These are phyloP conservation scores for Dothistroma septosporum DNA, from an alignment of 2,329 filamentous ascomycete species.

Conservation along the genomic window DNA sequence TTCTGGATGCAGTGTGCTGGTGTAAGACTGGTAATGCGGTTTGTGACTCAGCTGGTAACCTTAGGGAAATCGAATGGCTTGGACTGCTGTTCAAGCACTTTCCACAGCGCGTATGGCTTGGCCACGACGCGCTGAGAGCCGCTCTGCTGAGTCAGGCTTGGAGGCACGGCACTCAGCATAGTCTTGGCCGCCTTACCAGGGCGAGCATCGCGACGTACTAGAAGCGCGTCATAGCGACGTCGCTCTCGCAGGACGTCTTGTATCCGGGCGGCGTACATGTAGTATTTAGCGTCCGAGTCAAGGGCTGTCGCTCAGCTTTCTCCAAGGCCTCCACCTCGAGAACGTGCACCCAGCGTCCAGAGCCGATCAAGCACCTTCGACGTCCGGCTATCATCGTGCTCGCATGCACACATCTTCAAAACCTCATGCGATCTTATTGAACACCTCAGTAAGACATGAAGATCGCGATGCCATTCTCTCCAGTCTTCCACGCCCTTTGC, in stretches of 20 bases:
- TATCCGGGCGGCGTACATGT: neutral
- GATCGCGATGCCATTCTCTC: slow-evolving; percentile 10
- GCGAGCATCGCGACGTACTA: neutral
- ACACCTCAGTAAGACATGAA: neutral
- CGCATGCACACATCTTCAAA: neutral
- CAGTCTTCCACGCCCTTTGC: slow-evolving; percentile 8
- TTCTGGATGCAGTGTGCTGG: neutral
- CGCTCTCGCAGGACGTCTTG: neutral
- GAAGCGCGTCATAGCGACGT: neutral
- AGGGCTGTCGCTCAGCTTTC: neutral
- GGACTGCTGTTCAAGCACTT: neutral
- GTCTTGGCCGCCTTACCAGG: neutral
- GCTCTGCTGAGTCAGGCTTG: neutral
- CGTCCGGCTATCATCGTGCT: neutral
- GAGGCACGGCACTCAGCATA: neutral
- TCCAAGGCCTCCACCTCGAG: neutral
- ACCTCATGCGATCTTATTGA: neutral
- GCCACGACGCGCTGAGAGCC: neutral
- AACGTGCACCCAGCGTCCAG: neutral
- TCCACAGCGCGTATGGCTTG: slow-evolving; percentile 1
- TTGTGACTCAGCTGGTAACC: neutral
- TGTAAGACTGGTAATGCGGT: neutral
- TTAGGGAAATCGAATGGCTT: neutral
- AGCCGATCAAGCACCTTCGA: neutral
- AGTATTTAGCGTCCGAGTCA: neutral